Base-by-base conservation (phyloP, 371 early-diverging fungal genomes). In the Saksenaea oblongispora region DNA sequence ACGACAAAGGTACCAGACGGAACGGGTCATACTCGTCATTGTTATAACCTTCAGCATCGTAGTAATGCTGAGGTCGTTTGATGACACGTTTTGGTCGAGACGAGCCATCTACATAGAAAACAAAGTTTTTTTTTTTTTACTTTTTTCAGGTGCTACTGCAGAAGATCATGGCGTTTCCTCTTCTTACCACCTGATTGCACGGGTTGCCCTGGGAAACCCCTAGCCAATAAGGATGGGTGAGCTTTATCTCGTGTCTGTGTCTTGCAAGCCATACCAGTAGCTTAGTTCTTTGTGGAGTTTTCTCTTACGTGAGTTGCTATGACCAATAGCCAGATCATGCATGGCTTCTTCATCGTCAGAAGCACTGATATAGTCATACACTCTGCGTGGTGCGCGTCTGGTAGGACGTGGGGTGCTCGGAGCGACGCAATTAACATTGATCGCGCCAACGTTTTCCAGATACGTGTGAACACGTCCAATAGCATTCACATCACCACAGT, bases 401-500 rank as follows among this genome's bases (percentile, higher is more conserved):
- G 73, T 69, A 10, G 76, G 78, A 15, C 78, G 65, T 18, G 78
- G 79, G 28, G 76, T 73, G 54, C 63, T 64, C 22, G 47, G 22
- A 53, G 75, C 72, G 3, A 64, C 66, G 54, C 77, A 75, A 41
- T 79, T 79, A 8, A 86, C 74, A 64, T 96, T 96, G 66, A 96
- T 95, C 13, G 86, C 89, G 7, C 91, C 91, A 22, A 89, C 68
- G n/a, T 66, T 73, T 69, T 96, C 95, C 24, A 97, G 74, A 74
- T 90, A 96, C 11, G 84, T 65, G 71, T 95, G 96, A 5, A 97
- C 91, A 5, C 96, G 81, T 3, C 92, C 88, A 27, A 97, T 93
- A 1, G 95, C 95, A 73, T 97, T 93, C 18, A 96, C 96, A 67
- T 95, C 96, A 18, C 96, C 96, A 63, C 88, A 90, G 67, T 89